phyloP scores from a whole-genome alignment of 176 grass and related monocot species.

The Alopecurus myosuroides region DNA sequence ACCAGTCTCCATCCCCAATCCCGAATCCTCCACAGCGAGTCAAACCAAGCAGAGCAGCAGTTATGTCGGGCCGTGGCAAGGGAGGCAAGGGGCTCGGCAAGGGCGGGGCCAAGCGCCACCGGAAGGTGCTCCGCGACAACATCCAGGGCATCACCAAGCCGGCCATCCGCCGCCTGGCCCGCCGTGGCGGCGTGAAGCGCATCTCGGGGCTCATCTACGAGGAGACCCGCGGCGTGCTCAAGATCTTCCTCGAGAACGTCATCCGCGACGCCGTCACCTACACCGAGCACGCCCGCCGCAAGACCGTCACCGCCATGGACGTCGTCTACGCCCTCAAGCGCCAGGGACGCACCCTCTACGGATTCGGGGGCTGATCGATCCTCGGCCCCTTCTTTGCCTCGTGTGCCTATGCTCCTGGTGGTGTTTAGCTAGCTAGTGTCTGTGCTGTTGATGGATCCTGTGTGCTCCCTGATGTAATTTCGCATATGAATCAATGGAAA shows the following conservation, averaged over 20 bases:
- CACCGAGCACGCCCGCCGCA: slow-evolving; percentile 87
- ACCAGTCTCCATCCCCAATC: no score
- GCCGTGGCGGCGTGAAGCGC: slow-evolving; percentile 88
- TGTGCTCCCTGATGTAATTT: no score
- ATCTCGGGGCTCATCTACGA: slow-evolving; percentile 92
- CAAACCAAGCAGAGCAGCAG: no score
- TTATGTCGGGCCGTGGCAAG: slow-evolving; percentile 92
- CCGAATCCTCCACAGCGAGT: no score
- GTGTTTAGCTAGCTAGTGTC: no score
- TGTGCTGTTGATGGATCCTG: no score
- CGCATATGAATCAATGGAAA: no score
- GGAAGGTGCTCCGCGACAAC: slow-evolving; percentile 93
- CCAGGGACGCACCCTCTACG: slow-evolving; percentile 89
- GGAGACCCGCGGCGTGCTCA: slow-evolving; percentile 95
- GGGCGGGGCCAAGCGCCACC: slow-evolving; percentile 79
- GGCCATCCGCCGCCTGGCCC: slow-evolving; percentile 68
- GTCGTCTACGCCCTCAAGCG: slow-evolving; percentile 94
- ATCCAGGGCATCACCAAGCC: slow-evolving; percentile 98
- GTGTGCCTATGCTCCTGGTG: no score
- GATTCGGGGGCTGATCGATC: slow-evolving; percentile 77
- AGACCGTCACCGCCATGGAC: slow-evolving; percentile 96
- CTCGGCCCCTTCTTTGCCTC: no score
- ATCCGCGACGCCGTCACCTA: slow-evolving; percentile 97
- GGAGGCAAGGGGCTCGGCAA: slow-evolving; percentile 88
- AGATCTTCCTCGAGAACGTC: slow-evolving; percentile 99